phyloP scores from a whole-genome alignment of 2,329 filamentous ascomycete species.

The Talaromyces sp. region DNA sequence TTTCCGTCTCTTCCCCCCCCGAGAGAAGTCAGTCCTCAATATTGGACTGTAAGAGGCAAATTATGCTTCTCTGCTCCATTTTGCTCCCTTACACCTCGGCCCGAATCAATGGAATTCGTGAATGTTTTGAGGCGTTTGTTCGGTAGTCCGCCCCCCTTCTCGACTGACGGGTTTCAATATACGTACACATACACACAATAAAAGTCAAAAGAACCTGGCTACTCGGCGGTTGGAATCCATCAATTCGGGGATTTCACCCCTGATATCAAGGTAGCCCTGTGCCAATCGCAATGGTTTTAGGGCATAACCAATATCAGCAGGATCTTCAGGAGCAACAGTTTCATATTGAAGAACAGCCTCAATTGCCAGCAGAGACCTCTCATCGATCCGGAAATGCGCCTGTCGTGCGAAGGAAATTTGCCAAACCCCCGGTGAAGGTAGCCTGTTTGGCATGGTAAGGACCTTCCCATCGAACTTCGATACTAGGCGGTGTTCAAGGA shows the following conservation, averaged over 20 bases:
- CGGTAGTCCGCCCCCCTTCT: constrained; percentile 4
- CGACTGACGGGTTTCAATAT: background rate
- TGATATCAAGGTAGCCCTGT: constrained; percentile 9
- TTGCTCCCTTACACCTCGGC: constrained; percentile 6
- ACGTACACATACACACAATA: constrained; percentile 4
- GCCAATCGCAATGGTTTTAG: constrained; percentile 22
- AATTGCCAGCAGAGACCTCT: constrained; percentile 7
- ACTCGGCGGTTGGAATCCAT: background rate
- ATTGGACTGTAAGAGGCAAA: constrained; percentile 6
- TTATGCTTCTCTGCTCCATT: constrained; percentile 13
- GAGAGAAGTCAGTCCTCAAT: constrained; percentile 5
- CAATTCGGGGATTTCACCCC: background rate
- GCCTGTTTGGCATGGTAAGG: constrained; percentile 41
- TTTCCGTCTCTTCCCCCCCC: background rate
- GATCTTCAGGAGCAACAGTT: constrained; percentile 10
- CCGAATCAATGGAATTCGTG: constrained; percentile 11
- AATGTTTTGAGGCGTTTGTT: constrained; percentile 1
- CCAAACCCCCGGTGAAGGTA: constrained; percentile 43
- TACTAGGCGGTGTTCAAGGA: background rate
- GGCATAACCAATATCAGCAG: constrained; percentile 16
- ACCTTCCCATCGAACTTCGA: background rate
- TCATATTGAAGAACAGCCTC: constrained; percentile 3
- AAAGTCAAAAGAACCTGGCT: constrained; percentile 4
- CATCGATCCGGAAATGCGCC: constrained; percentile 23
- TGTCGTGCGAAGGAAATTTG: constrained; percentile 39